These are phyloP conservation scores for Exophiala phaeomuriformis DNA, from an alignment of 2,329 filamentous ascomycete species.

Conservation along the genomic window DNA sequence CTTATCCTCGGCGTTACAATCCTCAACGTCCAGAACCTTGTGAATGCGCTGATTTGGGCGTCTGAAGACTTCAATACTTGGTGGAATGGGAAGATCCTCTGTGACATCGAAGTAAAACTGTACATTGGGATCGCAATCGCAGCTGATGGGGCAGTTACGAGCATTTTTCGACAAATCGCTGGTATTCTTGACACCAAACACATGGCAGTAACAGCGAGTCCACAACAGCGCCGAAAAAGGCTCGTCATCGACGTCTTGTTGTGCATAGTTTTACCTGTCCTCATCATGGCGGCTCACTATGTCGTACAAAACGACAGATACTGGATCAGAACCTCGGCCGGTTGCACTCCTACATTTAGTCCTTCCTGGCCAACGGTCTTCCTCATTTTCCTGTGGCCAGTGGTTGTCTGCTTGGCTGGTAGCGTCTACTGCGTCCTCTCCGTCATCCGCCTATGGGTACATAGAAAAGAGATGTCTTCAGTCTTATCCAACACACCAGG, in stretches of 20 bases:
- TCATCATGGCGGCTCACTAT: constrained; percentile 52
- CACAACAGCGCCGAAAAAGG: constrained; percentile 42
- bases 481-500: constrained; percentile 56
- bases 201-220: constrained; percentile 45
- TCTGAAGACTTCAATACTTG: constrained; percentile 48
- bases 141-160: constrained; percentile 46
- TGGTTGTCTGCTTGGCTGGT: constrained; percentile 47
- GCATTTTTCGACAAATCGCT: constrained; percentile 55
- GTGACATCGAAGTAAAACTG: constrained; percentile 58
- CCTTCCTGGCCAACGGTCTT: constrained; percentile 52
- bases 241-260: constrained; percentile 47
- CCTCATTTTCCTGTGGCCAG: constrained; percentile 50
- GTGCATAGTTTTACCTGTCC: constrained; percentile 49
- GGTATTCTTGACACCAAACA: constrained; percentile 54
- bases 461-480: constrained; percentile 51
- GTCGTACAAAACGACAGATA: constrained; percentile 55
- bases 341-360: constrained; percentile 48
- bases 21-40: constrained; percentile 51
- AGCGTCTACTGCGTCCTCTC: constrained; percentile 57
- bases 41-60: constrained; percentile 60
- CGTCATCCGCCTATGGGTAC: constrained; percentile 52
- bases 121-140: constrained; percentile 48
- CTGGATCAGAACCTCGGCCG: constrained; percentile 35
- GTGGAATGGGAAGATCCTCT: constrained; percentile 55
- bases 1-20: constrained; percentile 51